Conservation (phyloP, 192 early-diverging fungal genomes). For the Umbelopsis sp. region DNA sequence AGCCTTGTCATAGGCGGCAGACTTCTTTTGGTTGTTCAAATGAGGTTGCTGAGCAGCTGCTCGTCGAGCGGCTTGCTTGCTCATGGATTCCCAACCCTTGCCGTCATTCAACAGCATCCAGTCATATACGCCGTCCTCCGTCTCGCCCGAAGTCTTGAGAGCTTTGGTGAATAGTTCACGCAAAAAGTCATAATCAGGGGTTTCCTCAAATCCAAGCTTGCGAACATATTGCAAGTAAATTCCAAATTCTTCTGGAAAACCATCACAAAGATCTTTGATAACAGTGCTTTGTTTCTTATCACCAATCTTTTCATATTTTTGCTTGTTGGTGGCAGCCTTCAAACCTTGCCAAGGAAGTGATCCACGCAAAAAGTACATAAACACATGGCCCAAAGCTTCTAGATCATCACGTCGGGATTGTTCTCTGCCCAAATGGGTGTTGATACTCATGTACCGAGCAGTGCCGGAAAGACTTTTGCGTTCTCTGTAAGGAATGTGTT, state of each 20-base stretch:
- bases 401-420: slow-evolving; percentile 98
- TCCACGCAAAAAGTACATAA: slow-evolving; percentile 97
- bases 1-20: not conserved
- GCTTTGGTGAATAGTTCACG: slow-evolving; percentile 83
- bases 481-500: slow-evolving; percentile 98
- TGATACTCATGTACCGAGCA: slow-evolving; percentile 97
- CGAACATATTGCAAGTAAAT: slow-evolving; percentile 87
- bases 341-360: slow-evolving; percentile 98
- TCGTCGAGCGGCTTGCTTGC: slow-evolving; percentile 14
- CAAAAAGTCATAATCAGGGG: slow-evolving; percentile 93
- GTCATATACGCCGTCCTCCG: slow-evolving; percentile 92
- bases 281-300: slow-evolving; percentile 94
- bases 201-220: slow-evolving; percentile 92
- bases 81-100: slow-evolving; percentile 53
- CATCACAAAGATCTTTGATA: slow-evolving; percentile 90
- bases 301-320: slow-evolving; percentile 99
- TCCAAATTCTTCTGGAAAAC: slow-evolving; percentile 91
- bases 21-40: slow-evolving; percentile 14
- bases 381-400: slow-evolving; percentile 97
- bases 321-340: slow-evolving; percentile 97
- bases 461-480: slow-evolving; percentile 94
- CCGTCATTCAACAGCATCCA: slow-evolving; percentile 79
- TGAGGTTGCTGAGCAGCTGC: slow-evolving; percentile 14
- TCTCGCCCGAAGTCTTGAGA: slow-evolving; percentile 66
- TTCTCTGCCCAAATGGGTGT: slow-evolving; percentile 98